Base-by-base conservation (phyloP, 2,329 filamentous ascomycete genomes). In the Coleophoma crateriformis region DNA sequence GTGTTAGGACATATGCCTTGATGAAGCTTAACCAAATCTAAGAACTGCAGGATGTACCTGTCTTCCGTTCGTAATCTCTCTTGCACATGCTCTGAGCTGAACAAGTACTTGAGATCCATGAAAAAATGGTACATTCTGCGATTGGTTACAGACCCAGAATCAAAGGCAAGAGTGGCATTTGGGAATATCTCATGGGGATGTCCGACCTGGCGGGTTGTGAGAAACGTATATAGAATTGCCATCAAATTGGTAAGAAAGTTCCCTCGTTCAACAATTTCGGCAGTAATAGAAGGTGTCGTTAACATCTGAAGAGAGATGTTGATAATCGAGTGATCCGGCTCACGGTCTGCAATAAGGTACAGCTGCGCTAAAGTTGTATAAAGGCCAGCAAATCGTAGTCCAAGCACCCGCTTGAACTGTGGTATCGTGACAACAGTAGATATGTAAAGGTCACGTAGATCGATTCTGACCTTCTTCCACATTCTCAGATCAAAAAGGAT, bases 281-380 rank as follows among this genome's bases (percentile, higher is more conserved):
- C 88, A 0, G 92, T 97, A 57, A 99, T 97, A 0, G 92, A 95
- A 2, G 94, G 91, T 0, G 94, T 96, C 0, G 94, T 99, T 54
- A 99, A 75, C 82, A 99, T 95, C 65, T 99, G 94, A 32, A 97
- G 74, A 4, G 92, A 97, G 35, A 99, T 81, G 64, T 96, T 96
- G 74, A 99, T 96, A 64, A 99, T 97, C 11, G 92, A 97, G 68
- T 97, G 92, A 63, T 99, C 94, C 2, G 94, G 94, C 66, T 99
- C 94, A 55, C 94, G 80, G 64, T 99, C 94, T 13, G 92, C 92
- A 56, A 99, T 94, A 32, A 99, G 79, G 66, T 97, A 99, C 3
- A 99, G 75, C 65, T 99, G 92, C 5, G 94, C 91, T 44, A 99
- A 73, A 2, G 88, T 88, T 2, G 94, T 97, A 69, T 99, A 99